A percentile compares a stretch with the other conserved stretches of the same genome.
Evolutionary conservation across 1,284 basidiomycete species (phyloP).

Genomic region (Leccinum pseudoinsigne): DNA sequence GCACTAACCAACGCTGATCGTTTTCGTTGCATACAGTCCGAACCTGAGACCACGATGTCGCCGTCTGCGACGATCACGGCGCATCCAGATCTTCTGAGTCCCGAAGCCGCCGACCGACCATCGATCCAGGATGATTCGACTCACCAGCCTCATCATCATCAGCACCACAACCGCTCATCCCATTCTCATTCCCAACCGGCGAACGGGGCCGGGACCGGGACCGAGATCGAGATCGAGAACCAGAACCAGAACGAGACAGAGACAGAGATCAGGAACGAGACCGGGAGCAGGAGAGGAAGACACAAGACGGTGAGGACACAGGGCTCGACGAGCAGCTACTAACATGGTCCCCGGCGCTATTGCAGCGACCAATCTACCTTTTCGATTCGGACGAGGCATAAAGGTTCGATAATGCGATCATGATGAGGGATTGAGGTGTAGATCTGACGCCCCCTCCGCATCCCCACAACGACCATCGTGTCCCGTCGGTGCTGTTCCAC

Average conservation of each 20-base stretch:
- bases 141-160: slow-evolving; percentile 19
- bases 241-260: background rate
- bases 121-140: slow-evolving; percentile 22
- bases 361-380: slow-evolving; percentile 33
- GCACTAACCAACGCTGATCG: background rate
- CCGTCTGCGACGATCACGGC: slow-evolving; percentile 14
- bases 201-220: background rate
- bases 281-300: background rate
- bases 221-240: no score
- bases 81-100: slow-evolving; percentile 30
- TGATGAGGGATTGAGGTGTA: background rate
- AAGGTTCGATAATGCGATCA: background rate
- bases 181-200: slow-evolving; percentile 22
- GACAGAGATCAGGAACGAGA: background rate
- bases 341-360: slow-evolving; percentile 29
- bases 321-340: slow-evolving; percentile 9
- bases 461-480: background rate
- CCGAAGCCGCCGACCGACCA: slow-evolving; percentile 30
- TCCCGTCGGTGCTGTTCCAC: no score
- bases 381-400: slow-evolving; percentile 30
- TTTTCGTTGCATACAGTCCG: slow-evolving; percentile 23
- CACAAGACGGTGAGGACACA: slow-evolving; percentile 10
- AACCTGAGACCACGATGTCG: slow-evolving; percentile 26
- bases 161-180: slow-evolving; percentile 26
- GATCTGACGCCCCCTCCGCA: background rate